phyloP scores from a whole-genome alignment of 1,284 basidiomycete species.

The Trichosporon coremiiforme region DNA sequence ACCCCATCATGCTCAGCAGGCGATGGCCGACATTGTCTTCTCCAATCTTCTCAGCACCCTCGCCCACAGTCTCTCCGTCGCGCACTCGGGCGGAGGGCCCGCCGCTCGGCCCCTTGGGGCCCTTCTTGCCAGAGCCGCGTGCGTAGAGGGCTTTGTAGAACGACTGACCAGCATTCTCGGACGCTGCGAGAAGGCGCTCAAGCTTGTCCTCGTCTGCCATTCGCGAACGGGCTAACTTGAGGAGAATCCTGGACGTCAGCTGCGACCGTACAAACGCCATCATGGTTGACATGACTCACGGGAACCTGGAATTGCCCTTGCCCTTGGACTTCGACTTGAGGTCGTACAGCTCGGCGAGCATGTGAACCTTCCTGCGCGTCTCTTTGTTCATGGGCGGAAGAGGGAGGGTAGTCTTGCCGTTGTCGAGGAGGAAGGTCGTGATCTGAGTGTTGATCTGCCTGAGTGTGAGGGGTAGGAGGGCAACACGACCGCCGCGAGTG shows the following conservation, averaged over 20 bases:
- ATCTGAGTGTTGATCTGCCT: conserved; percentile 66
- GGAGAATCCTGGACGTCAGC: conserved; percentile 63
- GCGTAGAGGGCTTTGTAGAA: conserved; percentile 54
- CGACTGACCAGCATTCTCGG: conserved; percentile 36
- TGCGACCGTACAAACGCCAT: neutral
- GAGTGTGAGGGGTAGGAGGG: conserved; percentile 28
- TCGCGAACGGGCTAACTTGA: conserved; percentile 64
- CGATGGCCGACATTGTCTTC: conserved; percentile 56
- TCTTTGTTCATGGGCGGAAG: conserved; percentile 76
- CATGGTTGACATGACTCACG: conserved; percentile 44
- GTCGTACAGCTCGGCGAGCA: conserved; percentile 72
- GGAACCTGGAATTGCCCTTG: conserved; percentile 62
- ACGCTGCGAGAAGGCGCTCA: conserved; percentile 59
- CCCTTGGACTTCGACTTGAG: conserved; percentile 77
- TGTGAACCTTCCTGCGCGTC: conserved; percentile 71
- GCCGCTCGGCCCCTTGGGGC: conserved; percentile 23
- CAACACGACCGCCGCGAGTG: conserved; percentile 15
- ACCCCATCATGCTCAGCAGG: conserved; percentile 56
- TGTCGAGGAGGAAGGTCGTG: conserved; percentile 66
- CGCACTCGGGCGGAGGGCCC: conserved; percentile 43
- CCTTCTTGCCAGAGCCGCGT: conserved; percentile 12
- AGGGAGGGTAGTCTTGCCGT: conserved; percentile 63
- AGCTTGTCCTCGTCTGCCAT: conserved; percentile 67
- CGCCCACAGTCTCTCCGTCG: conserved; percentile 55
- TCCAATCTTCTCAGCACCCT: conserved; percentile 53